phyloP scores from a whole-genome alignment of 768 basidiomycete species.

The Boletus pseudo-olivaceus region DNA sequence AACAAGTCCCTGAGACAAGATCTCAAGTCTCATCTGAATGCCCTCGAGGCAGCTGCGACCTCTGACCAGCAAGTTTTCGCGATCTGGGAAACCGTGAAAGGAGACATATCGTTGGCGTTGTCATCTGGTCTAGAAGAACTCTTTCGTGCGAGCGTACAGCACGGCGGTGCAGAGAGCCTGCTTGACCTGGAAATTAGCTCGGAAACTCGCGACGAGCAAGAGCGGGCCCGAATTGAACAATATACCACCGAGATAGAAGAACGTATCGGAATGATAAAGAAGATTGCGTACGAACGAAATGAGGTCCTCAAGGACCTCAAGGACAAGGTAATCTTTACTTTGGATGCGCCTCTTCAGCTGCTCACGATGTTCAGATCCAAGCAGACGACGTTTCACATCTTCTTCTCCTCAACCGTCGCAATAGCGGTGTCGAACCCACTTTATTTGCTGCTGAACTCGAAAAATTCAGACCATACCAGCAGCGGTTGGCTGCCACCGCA shows the following conservation, averaged over 20 bases:
- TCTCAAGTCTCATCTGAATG: constrained; percentile 67
- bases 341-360: background rate
- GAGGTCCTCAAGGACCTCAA: constrained; percentile 93
- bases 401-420: constrained; percentile 85
- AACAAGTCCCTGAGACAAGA: constrained; percentile 73
- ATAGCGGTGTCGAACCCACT: constrained; percentile 76
- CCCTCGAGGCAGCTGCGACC: constrained; percentile 70
- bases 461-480: constrained; percentile 92
- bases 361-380: constrained; percentile 64
- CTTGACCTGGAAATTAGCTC: constrained; percentile 72
- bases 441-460: constrained; percentile 93
- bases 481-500: constrained; percentile 72
- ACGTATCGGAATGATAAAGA: constrained; percentile 68
- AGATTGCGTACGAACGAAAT: constrained; percentile 80
- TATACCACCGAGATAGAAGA: constrained; percentile 78
- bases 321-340: constrained; percentile 65
- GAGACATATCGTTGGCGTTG: constrained; percentile 62
- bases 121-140: constrained; percentile 60
- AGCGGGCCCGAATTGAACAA: constrained; percentile 62
- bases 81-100: constrained; percentile 68
- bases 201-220: constrained; percentile 61
- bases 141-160: constrained; percentile 51
- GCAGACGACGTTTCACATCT: constrained; percentile 95
- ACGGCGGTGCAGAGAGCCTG: constrained; percentile 41
- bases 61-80: constrained; percentile 74